Base-by-base conservation (phyloP, 345 rosid species). In the Euphorbia lathyris region DNA sequence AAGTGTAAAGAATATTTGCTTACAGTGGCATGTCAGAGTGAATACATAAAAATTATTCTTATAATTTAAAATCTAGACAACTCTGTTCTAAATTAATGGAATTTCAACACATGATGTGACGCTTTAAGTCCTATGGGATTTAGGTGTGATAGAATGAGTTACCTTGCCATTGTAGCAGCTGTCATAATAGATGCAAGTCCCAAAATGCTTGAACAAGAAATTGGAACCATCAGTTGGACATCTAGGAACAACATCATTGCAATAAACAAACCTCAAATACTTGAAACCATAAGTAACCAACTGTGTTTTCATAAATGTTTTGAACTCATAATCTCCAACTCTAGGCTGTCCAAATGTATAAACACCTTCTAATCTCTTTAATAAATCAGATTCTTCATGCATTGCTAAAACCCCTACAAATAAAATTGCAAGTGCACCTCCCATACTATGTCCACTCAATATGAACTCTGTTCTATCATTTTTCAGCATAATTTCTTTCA, bases 331-430 rank as follows among this genome's bases (percentile, higher is more conserved):
- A 32, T 91, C 89, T 0, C 97, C 94, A 55, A 90, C 80, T 62
- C 87, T 84, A 9, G 97, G 97, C 66, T 91, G 97, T 68, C 94
- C 97, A 61, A 79, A 91, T 1, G 94, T 84, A 63, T 84, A 87
- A 43, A 87, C 80, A 22, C 94, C 97, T 55, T 84, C 84, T 61
- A 88, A 71, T 76, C 79, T 86, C 58, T 77, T n/a, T 32, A 91
- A 56, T 34, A 88, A 56, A 51, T 23, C 29, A 11, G 43, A 65
- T 63, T 91, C 86, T 0, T 80, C 75, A 42, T 91, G 90, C 67
- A 79, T 48, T 1, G 84, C 87, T 32, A 91, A 64, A 32, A 86
- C 72, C 0, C 87, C 87, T 8, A 81, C 80, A 48, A 88, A 87
- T 12, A 87, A 59, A 47, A 80, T 67, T 16, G 92, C 92, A 7